Percentiles rank a stretch among this genome's conserved stretches.
These are phyloP conservation scores for Hypomontagnella monticulosa DNA, from an alignment of 495 filamentous ascomycete species.

Conservation along the genomic window DNA sequence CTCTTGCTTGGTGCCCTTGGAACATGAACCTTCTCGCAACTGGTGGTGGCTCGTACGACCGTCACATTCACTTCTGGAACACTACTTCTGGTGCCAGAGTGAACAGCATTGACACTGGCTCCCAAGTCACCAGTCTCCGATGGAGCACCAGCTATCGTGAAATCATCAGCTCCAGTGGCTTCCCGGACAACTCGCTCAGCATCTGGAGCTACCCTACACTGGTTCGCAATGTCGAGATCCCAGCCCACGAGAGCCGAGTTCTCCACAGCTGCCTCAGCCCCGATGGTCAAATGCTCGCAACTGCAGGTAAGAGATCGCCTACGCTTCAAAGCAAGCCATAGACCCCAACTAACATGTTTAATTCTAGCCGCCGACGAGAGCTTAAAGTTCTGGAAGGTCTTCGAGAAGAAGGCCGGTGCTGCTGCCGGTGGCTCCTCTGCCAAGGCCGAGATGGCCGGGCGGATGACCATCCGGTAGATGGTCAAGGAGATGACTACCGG, in stretches of 20 bases:
- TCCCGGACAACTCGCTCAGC: slow-evolving; percentile 97
- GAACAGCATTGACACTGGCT: slow-evolving; percentile 98
- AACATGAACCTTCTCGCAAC: slow-evolving; percentile 96
- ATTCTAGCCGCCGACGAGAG: slow-evolving; percentile 84
- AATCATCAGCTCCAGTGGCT: slow-evolving; percentile 95
- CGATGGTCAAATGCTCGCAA: slow-evolving; percentile 96
- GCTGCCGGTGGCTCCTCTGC: slow-evolving; percentile 60
- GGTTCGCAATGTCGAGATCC: slow-evolving; percentile 97
- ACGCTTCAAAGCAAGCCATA: not conserved
- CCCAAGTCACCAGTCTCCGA: slow-evolving; percentile 92
- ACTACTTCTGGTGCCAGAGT: slow-evolving; percentile 94
- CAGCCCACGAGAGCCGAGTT: slow-evolving; percentile 97
- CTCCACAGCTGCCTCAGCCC: slow-evolving; percentile 94
- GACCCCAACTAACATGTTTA: slow-evolving; percentile 26
- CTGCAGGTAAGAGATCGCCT: slow-evolving; percentile 66
- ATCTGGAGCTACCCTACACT: slow-evolving; percentile 99
- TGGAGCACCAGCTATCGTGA: slow-evolving; percentile 98
- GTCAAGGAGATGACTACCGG: slow-evolving; percentile 98
- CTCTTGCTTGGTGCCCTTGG: slow-evolving; percentile 98
- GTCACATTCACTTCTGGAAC: slow-evolving; percentile 99
- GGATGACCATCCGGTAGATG: slow-evolving; percentile 97
- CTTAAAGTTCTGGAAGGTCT: slow-evolving; percentile 99
- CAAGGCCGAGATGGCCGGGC: slow-evolving; percentile 82
- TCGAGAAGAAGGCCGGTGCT: slow-evolving; percentile 92
- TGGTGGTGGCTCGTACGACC: slow-evolving; percentile 94